These are phyloP conservation scores for Udeniomyces megalosporus DNA, from an alignment of 768 basidiomycete species.

Conservation along the genomic window DNA sequence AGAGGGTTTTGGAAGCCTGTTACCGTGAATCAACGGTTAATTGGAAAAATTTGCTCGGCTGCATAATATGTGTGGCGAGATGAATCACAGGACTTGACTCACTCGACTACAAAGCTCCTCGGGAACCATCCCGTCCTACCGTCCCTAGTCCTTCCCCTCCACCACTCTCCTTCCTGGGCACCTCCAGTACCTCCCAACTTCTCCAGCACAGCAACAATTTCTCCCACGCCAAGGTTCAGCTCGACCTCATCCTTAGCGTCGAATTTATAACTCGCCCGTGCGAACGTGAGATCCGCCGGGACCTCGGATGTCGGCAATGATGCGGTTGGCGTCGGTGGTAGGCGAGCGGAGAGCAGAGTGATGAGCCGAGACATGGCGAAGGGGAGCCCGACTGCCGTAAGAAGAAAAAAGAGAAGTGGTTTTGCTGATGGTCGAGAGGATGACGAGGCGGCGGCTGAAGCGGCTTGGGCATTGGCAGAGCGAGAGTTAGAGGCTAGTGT, in stretches of 20 bases:
- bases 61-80: neutral
- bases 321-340: slow-evolving; percentile 29
- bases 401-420: slow-evolving; percentile 79
- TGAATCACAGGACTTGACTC: neutral
- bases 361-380: slow-evolving; percentile 86
- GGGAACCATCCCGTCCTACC: slow-evolving; percentile 94
- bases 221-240: slow-evolving; percentile 65
- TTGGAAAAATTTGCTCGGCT: too few relatives aligned
- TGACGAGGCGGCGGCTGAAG: slow-evolving; percentile 27
- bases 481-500: neutral
- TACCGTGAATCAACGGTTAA: too few relatives aligned
- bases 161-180: slow-evolving; percentile 62
- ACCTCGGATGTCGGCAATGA: neutral
- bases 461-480: slow-evolving; percentile 40
- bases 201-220: slow-evolving; percentile 81
- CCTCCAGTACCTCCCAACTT: slow-evolving; percentile 49
- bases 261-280: slow-evolving; percentile 64
- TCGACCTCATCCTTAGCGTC: slow-evolving; percentile 57
- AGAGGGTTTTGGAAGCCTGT: neutral
- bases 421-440: slow-evolving; percentile 49
- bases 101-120: slow-evolving; percentile 51
- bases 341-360: slow-evolving; percentile 46
- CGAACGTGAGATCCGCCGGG: slow-evolving; percentile 42
- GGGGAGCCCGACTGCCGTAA: slow-evolving; percentile 82
- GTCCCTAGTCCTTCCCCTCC: slow-evolving; percentile 82